A percentile compares a stretch with the other conserved stretches of the same genome.
Evolutionary conservation across 179 eudicot genomes (phyloP).

Genomic region (Pouteria campechiana): DNA sequence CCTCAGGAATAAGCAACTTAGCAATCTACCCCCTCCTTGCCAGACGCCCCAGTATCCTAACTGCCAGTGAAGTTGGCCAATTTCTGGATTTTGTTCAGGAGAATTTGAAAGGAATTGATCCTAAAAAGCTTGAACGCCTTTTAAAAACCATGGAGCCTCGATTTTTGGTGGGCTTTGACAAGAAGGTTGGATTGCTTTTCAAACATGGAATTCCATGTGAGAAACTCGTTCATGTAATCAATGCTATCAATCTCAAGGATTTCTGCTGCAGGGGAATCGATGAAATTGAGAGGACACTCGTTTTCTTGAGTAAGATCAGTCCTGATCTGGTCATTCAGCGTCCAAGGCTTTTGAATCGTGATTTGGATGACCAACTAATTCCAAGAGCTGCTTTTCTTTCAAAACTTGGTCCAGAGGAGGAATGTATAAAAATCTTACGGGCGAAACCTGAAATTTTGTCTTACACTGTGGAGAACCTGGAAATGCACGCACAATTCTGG

Average conservation of each 20-base stretch:
- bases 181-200: conserved; percentile 42
- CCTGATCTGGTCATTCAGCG: conserved; percentile 47
- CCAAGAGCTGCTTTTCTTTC: conserved; percentile 62
- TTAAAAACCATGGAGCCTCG: conserved; percentile 34
- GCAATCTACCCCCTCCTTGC: conserved; percentile 33
- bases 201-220: conserved; percentile 50
- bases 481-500: conserved; percentile 63
- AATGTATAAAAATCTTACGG: conserved; percentile 38
- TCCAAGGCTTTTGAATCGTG: conserved; percentile 58
- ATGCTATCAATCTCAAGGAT: conserved; percentile 59
- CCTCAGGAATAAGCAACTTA: conserved; percentile 34
- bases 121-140: conserved; percentile 53
- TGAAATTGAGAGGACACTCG: conserved; percentile 50
- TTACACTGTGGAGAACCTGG: conserved; percentile 50
- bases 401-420: conserved; percentile 46
- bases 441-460: conserved; percentile 64
- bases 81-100: conserved; percentile 21
- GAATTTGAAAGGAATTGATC: conserved; percentile 30
- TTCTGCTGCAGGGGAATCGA: conserved; percentile 48
- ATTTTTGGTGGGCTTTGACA: conserved; percentile 46
- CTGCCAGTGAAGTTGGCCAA: conserved; percentile 40
- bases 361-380: conserved; percentile 56
- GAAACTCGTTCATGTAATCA: conserved; percentile 56
- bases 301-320: conserved; percentile 51
- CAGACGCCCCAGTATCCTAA: conserved; percentile 51